Base-by-base conservation (phyloP, 495 filamentous ascomycete genomes). In the Parathielavia appendiculata region DNA sequence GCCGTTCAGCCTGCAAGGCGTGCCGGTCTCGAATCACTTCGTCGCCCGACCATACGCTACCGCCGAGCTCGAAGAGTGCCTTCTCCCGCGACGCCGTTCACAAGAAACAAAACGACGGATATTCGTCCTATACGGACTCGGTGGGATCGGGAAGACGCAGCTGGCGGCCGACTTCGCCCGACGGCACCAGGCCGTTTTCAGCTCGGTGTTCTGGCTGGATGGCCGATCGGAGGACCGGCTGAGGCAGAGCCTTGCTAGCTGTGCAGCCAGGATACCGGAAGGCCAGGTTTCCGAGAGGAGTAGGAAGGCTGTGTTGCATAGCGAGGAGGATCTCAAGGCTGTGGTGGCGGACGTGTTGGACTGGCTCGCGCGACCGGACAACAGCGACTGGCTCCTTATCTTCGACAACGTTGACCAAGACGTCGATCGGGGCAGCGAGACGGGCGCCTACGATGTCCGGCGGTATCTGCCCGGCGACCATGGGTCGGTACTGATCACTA, bases 401-500 rank as follows among this genome's bases (percentile, higher is more conserved):
- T 70, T 70, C 45, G 73, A 76, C 61, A 78, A 78, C 58, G 64
- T 73, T 46, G 71, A 77, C 61, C 56, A 64, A 49, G 65, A 67
- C 20, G 63, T 55, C 40, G 56, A 69, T 36, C 57, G 65, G 49
- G 61, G 61, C 48, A 47, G 58, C 51, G 59, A 61, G 61, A 63
- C 61, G 56, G 59, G 61, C 54, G 51, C 60, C 14, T 74, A 71
- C 48, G 60, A 76, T 64, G 60, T 75, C 22, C 60, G 59, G 55
- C 56, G 58, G 20, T 78, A 74, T 54, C 66, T 76, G 45, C 67
- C 66, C 34, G 62, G 65, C 47, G 65, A 76, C 59, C 64, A 75
- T 52, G 73, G 72, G 23, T 73, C 67, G 53, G 69, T 76, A 20
- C 56, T 78, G 30, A 66, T 78, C 59, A 77, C 73, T 6, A 75